Evolutionary conservation across 2,329 filamentous ascomycete genomes (phyloP), one percentile per base, ranked within the genome.

Genomic region (Thielaviopsis musarum): DNA sequence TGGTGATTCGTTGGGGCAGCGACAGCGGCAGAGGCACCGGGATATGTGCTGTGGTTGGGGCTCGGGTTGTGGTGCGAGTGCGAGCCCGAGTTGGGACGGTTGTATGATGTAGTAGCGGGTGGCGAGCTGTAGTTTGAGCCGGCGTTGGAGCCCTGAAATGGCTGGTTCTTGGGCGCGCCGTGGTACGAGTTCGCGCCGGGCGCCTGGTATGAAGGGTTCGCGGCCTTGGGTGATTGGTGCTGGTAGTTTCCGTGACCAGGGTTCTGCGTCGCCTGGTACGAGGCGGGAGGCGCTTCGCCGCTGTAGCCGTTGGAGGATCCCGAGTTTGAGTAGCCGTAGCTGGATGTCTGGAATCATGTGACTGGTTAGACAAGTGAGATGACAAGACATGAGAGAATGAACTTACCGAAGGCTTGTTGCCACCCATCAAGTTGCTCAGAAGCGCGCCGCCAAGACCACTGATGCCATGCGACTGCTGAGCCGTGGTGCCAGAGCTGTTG

Each of bases 241-340:
- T 58, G 57, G 7, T 65, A 59, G 48, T 62, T 52, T 21, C 49
- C 12, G 57, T 53, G 57, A 17, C 28, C 34, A 38, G 60, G 49
- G 56, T 30, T 57, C 49, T 59, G 57, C 28, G 59, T 52, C 51
- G 65, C 70, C 65, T 83, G 78, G 67, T 84, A 84, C 6, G 79
- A 77, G 15, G 76, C 69, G n/a, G 81, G 78, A 13, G 84, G 84
- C 48, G 83, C 80, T 60, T 79, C 74, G 59, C 82, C 84, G 62
- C 73, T 77, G 68, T 87, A 88, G n/a, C 57, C 53, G 52, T 78
- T 77, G 62, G 75, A 68, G 52, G 77, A 73, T 52, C 76, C 77
- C 3, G 74, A 69, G 65, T 78, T 78, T 22, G 80, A 81, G 68
- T 85, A 85, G 34, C 82, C 84, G 67, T 79, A 88, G 66, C 77